Base-by-base conservation (phyloP, 75 land plant species). In the Cupressus sempervirens region DNA sequence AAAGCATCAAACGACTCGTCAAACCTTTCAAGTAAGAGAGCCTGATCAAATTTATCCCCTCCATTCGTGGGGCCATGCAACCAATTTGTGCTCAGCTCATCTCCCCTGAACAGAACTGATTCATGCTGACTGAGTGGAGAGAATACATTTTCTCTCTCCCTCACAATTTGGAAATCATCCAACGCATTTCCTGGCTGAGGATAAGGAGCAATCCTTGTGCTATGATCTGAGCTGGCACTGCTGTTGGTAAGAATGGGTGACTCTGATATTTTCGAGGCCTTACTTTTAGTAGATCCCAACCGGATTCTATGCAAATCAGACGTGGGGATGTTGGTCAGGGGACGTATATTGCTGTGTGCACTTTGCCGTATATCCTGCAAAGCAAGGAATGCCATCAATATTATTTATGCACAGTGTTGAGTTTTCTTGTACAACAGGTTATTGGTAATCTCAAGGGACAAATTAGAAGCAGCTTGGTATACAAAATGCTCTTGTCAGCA, bases 161-260 rank as follows among this genome's bases (percentile, higher is more conserved):
- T 91, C 81, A 83, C 85, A 80, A 87, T 38, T 41, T 94, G 91
- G 70, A 88, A 52, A 52, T 87, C 92, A 58, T 85, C 91, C 9
- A 90, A 30, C 73, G 92, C 92, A 83, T 76, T 87, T 30, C 84
- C 90, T 30, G n/a, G n/a, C n/a, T 50, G 53, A 86, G 62, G 45
- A 70, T 86, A 68, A 82, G 14, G 41, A 13, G 82, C 52, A 67
- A 91, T 88, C 72, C 40, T 88, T 29, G 88, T 85, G 72, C 92
- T 93, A 46, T 87, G 91, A 30, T 93, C 94, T 77, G 94, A 93
- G 38, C 93, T 91, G 29, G 92, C 92, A 88, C 91, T 94, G 88
- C 96, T 94, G 87, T 91, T 93, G 74, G 94, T 91, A 16, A 93
- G 92, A 38, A 91, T 83, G 15, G 96, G 94, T 35, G 96, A 93